Evolutionary conservation across 2,329 filamentous ascomycete species (phyloP).

Genomic region (Mollisiaceae sp.): DNA sequence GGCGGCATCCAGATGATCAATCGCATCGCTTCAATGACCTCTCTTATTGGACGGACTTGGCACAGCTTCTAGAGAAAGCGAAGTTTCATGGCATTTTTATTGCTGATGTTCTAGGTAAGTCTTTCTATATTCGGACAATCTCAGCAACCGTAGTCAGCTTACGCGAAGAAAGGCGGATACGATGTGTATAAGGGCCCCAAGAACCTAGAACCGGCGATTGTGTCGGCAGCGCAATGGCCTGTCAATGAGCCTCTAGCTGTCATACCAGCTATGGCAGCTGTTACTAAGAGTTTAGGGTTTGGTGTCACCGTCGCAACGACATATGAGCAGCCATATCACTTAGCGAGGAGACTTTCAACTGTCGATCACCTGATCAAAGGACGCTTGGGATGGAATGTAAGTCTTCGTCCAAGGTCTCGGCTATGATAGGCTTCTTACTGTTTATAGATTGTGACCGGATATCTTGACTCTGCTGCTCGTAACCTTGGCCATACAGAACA

Average conservation of each 20-base stretch:
- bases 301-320: constrained; percentile 70
- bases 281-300: constrained; percentile 66
- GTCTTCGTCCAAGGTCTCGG: neutral
- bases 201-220: constrained; percentile 58
- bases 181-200: constrained; percentile 64
- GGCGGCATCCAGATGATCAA: constrained; percentile 67
- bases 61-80: constrained; percentile 61
- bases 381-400: constrained; percentile 52
- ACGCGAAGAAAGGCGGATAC: constrained; percentile 46
- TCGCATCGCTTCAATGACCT: constrained; percentile 65
- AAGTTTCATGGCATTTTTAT: constrained; percentile 71
- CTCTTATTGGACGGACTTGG: constrained; percentile 65
- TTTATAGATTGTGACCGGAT: constrained; percentile 60
- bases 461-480: constrained; percentile 67
- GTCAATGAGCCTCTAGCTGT: constrained; percentile 68
- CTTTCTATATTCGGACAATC: neutral
- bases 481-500: constrained; percentile 64
- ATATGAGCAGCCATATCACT: constrained; percentile 71
- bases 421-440: neutral
- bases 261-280: constrained; percentile 70
- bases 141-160: neutral
- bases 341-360: constrained; percentile 67
- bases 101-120: constrained; percentile 63
- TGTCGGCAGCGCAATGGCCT: constrained; percentile 69
- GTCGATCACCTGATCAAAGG: constrained; percentile 70